A percentile compares a stretch with the other conserved stretches of the same genome.
Conservation (phyloP, 441 rosid species). For the Aquilaria agallochum region DNA sequence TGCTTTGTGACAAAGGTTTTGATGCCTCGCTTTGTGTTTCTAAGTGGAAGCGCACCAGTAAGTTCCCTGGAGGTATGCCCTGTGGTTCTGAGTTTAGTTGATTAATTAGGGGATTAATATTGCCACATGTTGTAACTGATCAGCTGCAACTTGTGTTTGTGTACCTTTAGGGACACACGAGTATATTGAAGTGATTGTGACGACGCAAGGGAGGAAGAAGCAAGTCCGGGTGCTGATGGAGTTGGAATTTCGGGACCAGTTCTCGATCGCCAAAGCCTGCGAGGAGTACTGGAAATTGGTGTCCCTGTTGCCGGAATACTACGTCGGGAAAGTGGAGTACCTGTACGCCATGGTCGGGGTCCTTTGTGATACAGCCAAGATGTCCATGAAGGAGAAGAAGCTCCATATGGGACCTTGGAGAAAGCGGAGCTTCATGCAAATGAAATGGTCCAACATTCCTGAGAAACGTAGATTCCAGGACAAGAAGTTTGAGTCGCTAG, state of each 20-base stretch:
- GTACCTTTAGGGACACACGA: slow-evolving; percentile 34
- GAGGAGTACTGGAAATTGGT: slow-evolving; percentile 33
- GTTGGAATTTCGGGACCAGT: slow-evolving; percentile 45
- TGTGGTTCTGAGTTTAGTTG: not conserved
- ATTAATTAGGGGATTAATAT: not conserved
- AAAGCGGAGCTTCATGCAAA: slow-evolving; percentile 50
- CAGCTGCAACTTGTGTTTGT: not conserved
- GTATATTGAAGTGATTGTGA: slow-evolving; percentile 30
- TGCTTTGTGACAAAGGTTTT: slow-evolving; percentile 30
- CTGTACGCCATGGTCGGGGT: slow-evolving; percentile 33
- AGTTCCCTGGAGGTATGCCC: slow-evolving; percentile 37
- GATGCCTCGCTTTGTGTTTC: slow-evolving; percentile 34
- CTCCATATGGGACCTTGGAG: slow-evolving; percentile 60
- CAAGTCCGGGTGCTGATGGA: slow-evolving; percentile 32
- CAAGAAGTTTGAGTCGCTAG: not conserved
- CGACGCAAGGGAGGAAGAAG: slow-evolving; percentile 32
- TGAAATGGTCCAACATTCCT: slow-evolving; percentile 44
- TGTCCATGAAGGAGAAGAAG: slow-evolving; percentile 48
- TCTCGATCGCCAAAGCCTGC: slow-evolving; percentile 43
- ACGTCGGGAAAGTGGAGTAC: slow-evolving; percentile 41
- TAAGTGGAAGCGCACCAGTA: slow-evolving; percentile 36
- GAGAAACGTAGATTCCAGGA: not conserved
- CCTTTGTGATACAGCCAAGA: slow-evolving; percentile 41
- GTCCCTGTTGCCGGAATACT: slow-evolving; percentile 33
- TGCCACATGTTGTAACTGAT: not conserved